A percentile compares a stretch with the other conserved stretches of the same genome.
Conservation (phyloP, 306 rosid genomes). For the Potentilla sterilis region DNA sequence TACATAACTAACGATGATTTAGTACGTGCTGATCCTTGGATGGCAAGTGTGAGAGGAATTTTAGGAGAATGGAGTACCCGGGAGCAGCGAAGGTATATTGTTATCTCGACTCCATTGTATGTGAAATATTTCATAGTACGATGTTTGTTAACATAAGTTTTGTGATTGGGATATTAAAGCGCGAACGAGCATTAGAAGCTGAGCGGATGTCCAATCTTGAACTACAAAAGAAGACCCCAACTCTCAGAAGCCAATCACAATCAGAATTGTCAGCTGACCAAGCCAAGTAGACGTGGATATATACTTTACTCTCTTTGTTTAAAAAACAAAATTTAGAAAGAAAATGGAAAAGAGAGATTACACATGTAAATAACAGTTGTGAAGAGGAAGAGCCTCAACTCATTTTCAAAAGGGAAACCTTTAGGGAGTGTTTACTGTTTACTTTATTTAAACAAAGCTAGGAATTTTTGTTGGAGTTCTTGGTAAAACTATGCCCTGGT, state of each 20-base stretch:
- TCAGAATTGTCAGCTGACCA: slow-evolving; percentile 30
- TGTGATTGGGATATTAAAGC: slow-evolving; percentile 25
- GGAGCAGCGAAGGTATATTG: slow-evolving; percentile 96
- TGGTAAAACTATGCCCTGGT: not conserved
- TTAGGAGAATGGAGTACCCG: slow-evolving; percentile 95
- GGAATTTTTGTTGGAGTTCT: too few relatives aligned
- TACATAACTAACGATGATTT: too few relatives aligned
- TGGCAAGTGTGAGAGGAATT: slow-evolving; percentile 91
- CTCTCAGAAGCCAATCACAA: slow-evolving; percentile 30
- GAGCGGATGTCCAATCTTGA: slow-evolving; percentile 54
- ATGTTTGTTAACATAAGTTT: not conserved
- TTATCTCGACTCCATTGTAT: not conserved
- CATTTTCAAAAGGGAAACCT: not conserved
- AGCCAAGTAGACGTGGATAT: too few relatives aligned
- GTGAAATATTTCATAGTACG: not conserved
- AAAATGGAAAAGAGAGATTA: too few relatives aligned
- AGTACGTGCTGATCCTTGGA: too few relatives aligned
- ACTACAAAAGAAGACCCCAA: slow-evolving; percentile 48
- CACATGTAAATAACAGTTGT: too few relatives aligned
- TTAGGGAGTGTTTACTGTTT: too few relatives aligned
- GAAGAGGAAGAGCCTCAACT: not conserved
- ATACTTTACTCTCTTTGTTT: too few relatives aligned
- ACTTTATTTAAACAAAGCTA: too few relatives aligned
- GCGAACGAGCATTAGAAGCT: slow-evolving; percentile 54
- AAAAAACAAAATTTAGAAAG: too few relatives aligned